phyloP scores from a whole-genome alignment of 176 grass and related monocot species.

The Musa troglodytarum region DNA sequence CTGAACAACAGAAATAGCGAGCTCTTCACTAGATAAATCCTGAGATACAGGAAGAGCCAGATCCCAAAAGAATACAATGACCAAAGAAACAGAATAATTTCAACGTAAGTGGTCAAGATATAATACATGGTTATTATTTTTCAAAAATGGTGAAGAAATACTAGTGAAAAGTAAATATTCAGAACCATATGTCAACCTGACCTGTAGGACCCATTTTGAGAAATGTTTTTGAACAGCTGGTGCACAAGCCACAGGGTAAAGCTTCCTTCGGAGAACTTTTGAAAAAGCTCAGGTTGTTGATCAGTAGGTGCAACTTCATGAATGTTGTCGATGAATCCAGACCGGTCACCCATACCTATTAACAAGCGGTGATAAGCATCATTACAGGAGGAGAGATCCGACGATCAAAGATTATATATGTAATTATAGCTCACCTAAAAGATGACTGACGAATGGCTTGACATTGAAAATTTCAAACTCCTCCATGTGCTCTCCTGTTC shows the following conservation, averaged over 20 bases:
- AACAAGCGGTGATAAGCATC: constrained; percentile 9
- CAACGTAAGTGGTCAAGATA: background rate
- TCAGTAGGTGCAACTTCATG: constrained; percentile 85
- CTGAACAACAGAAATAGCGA: constrained; percentile 20
- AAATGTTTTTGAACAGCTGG: constrained; percentile 76
- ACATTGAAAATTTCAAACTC: constrained; percentile 94
- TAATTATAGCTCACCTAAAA: constrained; percentile 51
- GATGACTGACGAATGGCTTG: constrained; percentile 80
- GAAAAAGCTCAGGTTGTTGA: constrained; percentile 86
- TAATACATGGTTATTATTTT: too few species aligned
- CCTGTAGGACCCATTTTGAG: constrained; percentile 89
- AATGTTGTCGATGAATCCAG: constrained; percentile 93
- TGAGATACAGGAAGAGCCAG: background rate
- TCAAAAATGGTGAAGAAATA: background rate
- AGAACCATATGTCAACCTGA: constrained; percentile 37
- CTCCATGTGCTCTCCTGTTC: constrained; percentile 88
- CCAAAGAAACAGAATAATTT: background rate
- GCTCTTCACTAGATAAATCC: background rate
- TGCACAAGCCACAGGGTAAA: constrained; percentile 94
- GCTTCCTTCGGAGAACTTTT: constrained; percentile 84
- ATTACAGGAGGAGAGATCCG: constrained; percentile 6
- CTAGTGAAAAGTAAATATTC: background rate
- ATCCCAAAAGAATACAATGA: background rate
- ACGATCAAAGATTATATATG: background rate
- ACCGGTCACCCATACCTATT: constrained; percentile 79